Conservation (phyloP, 1,139 yeast species). For the Meyerozyma smithsonii region DNA sequence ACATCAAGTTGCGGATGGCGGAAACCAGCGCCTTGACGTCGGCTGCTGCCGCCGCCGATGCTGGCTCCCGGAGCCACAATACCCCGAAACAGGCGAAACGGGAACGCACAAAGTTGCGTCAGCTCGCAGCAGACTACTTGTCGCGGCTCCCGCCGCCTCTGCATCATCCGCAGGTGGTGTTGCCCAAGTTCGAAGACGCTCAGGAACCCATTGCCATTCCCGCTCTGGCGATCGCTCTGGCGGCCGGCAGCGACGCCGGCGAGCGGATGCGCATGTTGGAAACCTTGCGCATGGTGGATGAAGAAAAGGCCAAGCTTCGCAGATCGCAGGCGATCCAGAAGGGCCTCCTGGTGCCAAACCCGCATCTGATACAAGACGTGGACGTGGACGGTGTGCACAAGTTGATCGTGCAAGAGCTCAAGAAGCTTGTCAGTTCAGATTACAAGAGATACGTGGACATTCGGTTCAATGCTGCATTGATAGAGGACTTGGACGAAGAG, state of each 20-base stretch:
- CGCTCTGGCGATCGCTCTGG: constrained; percentile 7
- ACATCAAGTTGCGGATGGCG: not conserved
- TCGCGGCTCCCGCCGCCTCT: constrained; percentile 25
- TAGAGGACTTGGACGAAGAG: constrained; percentile 41
- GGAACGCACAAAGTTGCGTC: not conserved
- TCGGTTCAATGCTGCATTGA: constrained; percentile 15
- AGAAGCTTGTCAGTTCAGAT: constrained; percentile 44
- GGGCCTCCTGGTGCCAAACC: constrained; percentile 47
- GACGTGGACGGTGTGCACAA: constrained; percentile 10
- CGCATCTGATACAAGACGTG: constrained; percentile 9
- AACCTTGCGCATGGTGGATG: constrained; percentile 23
- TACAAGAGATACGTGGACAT: constrained; percentile 29
- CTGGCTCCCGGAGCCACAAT: not conserved
- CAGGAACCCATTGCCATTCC: constrained; percentile 18
- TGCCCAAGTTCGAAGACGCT: constrained; percentile 22
- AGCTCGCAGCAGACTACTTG: not conserved
- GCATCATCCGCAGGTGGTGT: constrained; percentile 17
- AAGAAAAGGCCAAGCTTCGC: constrained; percentile 26
- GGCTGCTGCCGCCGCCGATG: not conserved
- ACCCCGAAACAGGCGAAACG: not conserved
- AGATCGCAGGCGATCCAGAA: constrained; percentile 49
- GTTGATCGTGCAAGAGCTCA: constrained; percentile 33
- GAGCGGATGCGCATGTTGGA: constrained; percentile 22
- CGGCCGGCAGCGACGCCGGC: constrained; percentile 9
- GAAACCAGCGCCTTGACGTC: not conserved